Conservation (phyloP, 495 filamentous ascomycete genomes). For the Bacidia gigantensis region DNA sequence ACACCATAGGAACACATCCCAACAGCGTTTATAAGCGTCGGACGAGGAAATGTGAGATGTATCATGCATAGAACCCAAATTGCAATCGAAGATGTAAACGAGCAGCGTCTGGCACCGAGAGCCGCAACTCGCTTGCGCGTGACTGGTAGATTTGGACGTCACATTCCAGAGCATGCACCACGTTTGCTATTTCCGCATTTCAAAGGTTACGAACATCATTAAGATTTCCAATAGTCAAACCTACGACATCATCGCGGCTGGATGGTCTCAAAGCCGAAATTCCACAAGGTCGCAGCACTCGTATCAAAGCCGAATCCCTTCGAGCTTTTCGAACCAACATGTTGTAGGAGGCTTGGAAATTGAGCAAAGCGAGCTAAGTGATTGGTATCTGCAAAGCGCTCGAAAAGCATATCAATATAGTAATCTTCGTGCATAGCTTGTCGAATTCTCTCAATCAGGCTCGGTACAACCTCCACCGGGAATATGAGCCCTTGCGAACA, state of each 20-base stretch:
- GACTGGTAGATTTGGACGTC: no score
- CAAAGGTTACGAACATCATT: no score
- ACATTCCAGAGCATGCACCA: no score
- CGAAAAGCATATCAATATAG: conserved; percentile 33
- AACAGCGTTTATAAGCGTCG: no score
- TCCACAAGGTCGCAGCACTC: conserved; percentile 27
- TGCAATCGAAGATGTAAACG: no score
- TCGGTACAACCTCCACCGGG: conserved; percentile 23
- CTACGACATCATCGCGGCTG: not conserved
- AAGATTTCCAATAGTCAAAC: no score
- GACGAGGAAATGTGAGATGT: no score
- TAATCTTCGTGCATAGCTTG: conserved; percentile 18
- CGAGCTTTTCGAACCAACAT: conserved; percentile 31
- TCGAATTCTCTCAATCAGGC: conserved; percentile 1
- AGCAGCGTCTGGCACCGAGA: no score
- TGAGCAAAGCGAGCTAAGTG: conserved; percentile 33
- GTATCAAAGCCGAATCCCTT: conserved; percentile 17
- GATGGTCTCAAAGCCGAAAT: conserved; percentile 29
- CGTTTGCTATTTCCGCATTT: no score
- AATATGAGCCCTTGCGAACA: conserved; percentile 33
- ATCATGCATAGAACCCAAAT: no score
- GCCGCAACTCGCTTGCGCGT: no score
- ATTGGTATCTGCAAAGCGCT: conserved; percentile 29
- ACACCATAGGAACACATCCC: no score
- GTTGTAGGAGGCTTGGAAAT: conserved; percentile 38